Base-by-base conservation (phyloP, 2,329 filamentous ascomycete species). In the Penicillium brevicompactum region DNA sequence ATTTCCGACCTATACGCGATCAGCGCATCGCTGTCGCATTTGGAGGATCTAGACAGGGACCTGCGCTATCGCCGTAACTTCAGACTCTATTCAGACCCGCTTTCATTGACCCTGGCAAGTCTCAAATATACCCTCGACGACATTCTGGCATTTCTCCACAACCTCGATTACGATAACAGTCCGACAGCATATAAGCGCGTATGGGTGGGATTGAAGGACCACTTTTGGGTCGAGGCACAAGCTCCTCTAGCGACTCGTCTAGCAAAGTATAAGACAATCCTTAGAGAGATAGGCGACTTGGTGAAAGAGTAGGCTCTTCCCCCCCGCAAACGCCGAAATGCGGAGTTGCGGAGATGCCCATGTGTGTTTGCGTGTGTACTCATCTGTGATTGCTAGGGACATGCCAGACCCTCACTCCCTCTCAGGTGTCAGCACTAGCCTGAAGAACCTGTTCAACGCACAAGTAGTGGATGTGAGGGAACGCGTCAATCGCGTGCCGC, bases 1-100 rank as follows among this genome's bases (percentile, higher is more conserved):
- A 81, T 86, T 49, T 77, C 80, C 51, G 77, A 83, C 56, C 75
- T 86, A 22, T 84, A 82, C 64, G 76, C 76, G 49, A 80, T 86
- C 66, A 81, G 81, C 53, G 74, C 77, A 46, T 74, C 73, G 8
- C 71, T 87, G 22, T 77, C 78, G 44, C 72, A 71, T 41, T 70
- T 86, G 38, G 75, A 82, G 41, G 72, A 73, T 47, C 68, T 77
- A 27, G 68, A 80, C 30, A 70, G 72, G 13, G 67, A 74, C 53
- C 71, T 72, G 27, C 71, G 67, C 14, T 75, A 77, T 65, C 72
- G 66, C 18, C 65, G 67, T 38, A 72, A 70, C 27, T 73, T 77
- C 56, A 61, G 66, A 43, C 67, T 69, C 42, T 27, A 78, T 83
- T 47, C 62, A 74, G 18, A 65, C 72, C 13, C 82, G 85, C 61